Conservation (phyloP, 2,329 filamentous ascomycete genomes). For the Fusarium agapanthi region DNA sequence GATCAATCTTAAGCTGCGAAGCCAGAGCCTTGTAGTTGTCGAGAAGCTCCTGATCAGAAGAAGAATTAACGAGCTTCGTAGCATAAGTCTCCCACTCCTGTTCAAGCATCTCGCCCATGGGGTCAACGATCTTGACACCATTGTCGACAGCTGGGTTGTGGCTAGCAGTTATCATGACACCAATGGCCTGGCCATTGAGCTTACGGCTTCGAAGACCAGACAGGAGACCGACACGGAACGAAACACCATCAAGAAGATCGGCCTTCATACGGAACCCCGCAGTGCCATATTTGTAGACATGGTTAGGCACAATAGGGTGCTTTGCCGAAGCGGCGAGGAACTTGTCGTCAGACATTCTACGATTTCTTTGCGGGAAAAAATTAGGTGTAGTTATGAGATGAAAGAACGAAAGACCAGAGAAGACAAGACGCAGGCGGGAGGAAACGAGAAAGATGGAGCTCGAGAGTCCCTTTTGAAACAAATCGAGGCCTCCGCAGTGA, state of each 20-base stretch:
- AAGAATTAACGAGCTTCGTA: slow-evolving; percentile 87
- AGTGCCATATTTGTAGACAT: slow-evolving; percentile 71
- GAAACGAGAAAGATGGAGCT: slow-evolving; percentile 36
- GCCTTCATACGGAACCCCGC: slow-evolving; percentile 75
- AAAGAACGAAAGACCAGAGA: slow-evolving; percentile 5
- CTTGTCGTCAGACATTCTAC: slow-evolving; percentile 59
- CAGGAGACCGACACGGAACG: slow-evolving; percentile 91
- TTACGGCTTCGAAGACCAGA: slow-evolving; percentile 90
- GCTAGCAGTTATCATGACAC: slow-evolving; percentile 95
- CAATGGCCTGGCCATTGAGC: slow-evolving; percentile 88
- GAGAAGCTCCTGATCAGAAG: slow-evolving; percentile 76
- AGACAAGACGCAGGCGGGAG: slow-evolving; percentile 14
- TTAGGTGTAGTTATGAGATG: slow-evolving; percentile 2
- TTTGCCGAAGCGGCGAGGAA: slow-evolving; percentile 69
- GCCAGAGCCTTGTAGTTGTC: slow-evolving; percentile 81
- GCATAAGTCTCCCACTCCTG: slow-evolving; percentile 93
- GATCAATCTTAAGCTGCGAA: slow-evolving; percentile 78
- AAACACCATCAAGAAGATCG: slow-evolving; percentile 87
- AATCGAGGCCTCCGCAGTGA: slow-evolving; percentile 28
- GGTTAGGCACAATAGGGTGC: slow-evolving; percentile 66
- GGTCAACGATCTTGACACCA: slow-evolving; percentile 95
- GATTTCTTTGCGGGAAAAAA: background rate
- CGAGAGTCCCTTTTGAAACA: slow-evolving; percentile 35
- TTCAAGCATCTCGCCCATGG: slow-evolving; percentile 97
- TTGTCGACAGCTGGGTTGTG: slow-evolving; percentile 93